phyloP scores from a whole-genome alignment of 805 yeast species.

The Suhomyces emberorum region DNA sequence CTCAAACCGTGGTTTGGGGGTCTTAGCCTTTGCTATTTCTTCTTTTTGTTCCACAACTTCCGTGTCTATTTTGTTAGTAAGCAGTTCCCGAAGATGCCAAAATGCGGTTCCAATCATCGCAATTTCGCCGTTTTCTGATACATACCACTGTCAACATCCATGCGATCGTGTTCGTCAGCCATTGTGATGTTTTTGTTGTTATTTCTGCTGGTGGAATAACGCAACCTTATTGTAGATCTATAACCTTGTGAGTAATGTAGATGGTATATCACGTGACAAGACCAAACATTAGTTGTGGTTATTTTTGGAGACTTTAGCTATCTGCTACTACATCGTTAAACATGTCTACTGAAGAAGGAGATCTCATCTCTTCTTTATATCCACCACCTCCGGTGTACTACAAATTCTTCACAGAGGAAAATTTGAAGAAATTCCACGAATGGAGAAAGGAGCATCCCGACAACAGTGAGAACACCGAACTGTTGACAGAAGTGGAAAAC shows the following conservation, averaged over 20 bases:
- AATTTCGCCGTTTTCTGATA: constrained; percentile 2
- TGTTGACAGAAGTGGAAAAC: neutral
- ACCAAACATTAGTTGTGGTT: too few species aligned
- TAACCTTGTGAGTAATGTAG: too few species aligned
- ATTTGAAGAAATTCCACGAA: constrained; percentile 44
- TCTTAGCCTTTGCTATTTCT: constrained; percentile 21
- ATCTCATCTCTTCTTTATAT: constrained; percentile 63
- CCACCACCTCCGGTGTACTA: constrained; percentile 94
- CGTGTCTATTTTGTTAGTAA: constrained; percentile 18
- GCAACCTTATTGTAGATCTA: too few species aligned
- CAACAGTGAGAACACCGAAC: neutral
- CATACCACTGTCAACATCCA: constrained; percentile 33
- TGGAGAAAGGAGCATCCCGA: constrained; percentile 14
- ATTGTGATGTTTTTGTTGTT: constrained; percentile 2
- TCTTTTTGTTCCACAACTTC: constrained; percentile 17
- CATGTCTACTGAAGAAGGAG: constrained; percentile 17
- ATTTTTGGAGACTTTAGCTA: too few species aligned
- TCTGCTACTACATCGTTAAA: too few species aligned
- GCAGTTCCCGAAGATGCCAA: neutral
- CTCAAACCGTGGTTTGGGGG: constrained; percentile 71
- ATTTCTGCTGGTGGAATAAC: too few species aligned
- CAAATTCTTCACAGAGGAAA: constrained; percentile 68
- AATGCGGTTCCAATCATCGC: neutral
- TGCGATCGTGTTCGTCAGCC: constrained; percentile 19
- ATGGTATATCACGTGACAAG: too few species aligned